Percentiles rank a stretch among this genome's conserved stretches.
Evolutionary conservation across 768 basidiomycete species (phyloP).

Genomic region (Neoboletus brunneissimus): DNA sequence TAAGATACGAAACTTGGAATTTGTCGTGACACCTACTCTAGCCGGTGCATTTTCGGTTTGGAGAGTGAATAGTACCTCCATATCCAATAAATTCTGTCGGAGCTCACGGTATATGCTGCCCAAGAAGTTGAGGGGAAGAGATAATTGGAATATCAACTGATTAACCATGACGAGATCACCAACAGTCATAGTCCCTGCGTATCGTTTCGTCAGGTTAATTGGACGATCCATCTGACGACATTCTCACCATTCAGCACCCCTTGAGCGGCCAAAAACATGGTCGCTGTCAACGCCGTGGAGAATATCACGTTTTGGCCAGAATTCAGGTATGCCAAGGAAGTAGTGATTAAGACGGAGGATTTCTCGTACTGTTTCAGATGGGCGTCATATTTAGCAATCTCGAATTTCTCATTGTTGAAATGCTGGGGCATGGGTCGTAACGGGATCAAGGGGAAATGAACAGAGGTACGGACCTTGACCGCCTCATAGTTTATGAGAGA

Average conservation of each 20-base stretch:
- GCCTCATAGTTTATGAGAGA: slow-evolving; percentile 98
- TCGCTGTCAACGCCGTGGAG: slow-evolving; percentile 85
- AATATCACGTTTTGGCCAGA: slow-evolving; percentile 98
- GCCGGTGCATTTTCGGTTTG: slow-evolving; percentile 76
- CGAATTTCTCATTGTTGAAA: slow-evolving; percentile 95
- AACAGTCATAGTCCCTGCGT: slow-evolving; percentile 90
- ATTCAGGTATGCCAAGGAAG: slow-evolving; percentile 89
- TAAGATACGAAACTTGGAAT: neutral
- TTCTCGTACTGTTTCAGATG: slow-evolving; percentile 86
- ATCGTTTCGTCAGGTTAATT: neutral
- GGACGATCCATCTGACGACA: neutral
- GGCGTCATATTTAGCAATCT: slow-evolving; percentile 88
- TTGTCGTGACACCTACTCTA: slow-evolving; percentile 38
- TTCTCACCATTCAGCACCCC: slow-evolving; percentile 81
- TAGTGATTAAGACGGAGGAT: slow-evolving; percentile 91
- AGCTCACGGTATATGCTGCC: slow-evolving; percentile 97
- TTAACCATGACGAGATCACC: slow-evolving; percentile 99
- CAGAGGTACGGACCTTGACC: slow-evolving; percentile 69
- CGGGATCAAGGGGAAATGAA: slow-evolving; percentile 2
- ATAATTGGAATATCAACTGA: slow-evolving; percentile 96
- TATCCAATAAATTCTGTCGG: slow-evolving; percentile 92
- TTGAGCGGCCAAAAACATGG: slow-evolving; percentile 96
- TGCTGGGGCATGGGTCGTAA: slow-evolving; percentile 48
- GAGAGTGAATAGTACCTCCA: slow-evolving; percentile 93
- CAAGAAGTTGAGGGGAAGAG: slow-evolving; percentile 93